Percentiles rank a stretch among this genome's conserved stretches.
Evolutionary conservation across 2,329 filamentous ascomycete genomes (phyloP).

Genomic region (Exophiala bonariae): DNA sequence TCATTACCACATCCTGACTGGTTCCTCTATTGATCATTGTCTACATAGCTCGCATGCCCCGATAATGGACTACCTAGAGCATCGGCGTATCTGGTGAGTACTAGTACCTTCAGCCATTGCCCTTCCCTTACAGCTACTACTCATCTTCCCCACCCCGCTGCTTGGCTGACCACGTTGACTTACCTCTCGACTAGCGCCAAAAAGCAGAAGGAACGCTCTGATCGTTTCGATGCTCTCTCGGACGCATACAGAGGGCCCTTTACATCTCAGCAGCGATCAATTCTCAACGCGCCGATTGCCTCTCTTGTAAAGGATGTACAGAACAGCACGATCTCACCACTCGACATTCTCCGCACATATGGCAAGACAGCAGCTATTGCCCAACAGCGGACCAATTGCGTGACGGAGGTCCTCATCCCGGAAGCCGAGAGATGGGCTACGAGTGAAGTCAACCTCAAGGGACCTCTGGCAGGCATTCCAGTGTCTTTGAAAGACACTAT

Average conservation of each 20-base stretch:
- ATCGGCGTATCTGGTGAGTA: constrained; percentile 67
- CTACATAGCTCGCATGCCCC: constrained; percentile 53
- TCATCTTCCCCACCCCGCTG: neutral
- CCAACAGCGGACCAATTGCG: constrained; percentile 82
- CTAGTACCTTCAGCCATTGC: constrained; percentile 2
- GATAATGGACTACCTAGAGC: constrained; percentile 69
- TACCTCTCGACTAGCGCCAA: constrained; percentile 57
- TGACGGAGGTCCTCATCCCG: constrained; percentile 81
- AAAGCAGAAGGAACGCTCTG: constrained; percentile 75
- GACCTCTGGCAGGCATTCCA: constrained; percentile 82
- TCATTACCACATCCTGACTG: neutral
- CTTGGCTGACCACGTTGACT: neutral
- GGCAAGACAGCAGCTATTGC: constrained; percentile 82
- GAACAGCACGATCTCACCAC: constrained; percentile 61
- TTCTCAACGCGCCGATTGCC: constrained; percentile 72
- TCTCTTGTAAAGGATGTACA: constrained; percentile 78
- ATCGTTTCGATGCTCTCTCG: constrained; percentile 68
- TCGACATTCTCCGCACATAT: constrained; percentile 79
- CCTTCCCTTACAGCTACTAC: too few relatives aligned
- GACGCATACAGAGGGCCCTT: constrained; percentile 66
- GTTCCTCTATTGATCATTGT: constrained; percentile 8
- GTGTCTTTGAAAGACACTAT: constrained; percentile 79
- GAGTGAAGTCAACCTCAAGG: constrained; percentile 67
- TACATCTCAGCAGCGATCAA: constrained; percentile 62
- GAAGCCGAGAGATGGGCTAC: constrained; percentile 73